These are phyloP conservation scores for Haplosporangium sp. DNA, from an alignment of 371 early-diverging fungal species.

Conservation along the genomic window DNA sequence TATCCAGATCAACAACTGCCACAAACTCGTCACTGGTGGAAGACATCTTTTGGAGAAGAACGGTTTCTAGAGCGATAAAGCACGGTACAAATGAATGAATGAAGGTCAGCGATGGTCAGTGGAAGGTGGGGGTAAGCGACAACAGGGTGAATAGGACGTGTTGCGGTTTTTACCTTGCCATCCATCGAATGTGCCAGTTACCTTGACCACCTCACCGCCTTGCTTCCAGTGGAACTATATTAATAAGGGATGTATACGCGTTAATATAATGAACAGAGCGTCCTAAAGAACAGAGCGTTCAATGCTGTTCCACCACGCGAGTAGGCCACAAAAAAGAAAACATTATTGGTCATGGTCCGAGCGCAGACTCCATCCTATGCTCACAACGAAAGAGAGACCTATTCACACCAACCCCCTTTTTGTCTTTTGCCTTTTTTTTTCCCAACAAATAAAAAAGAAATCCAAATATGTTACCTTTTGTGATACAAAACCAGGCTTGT, in stretches of 20 bases:
- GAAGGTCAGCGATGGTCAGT: too few species aligned
- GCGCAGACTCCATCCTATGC: too few species aligned
- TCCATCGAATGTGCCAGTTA: slow-evolving; percentile 66
- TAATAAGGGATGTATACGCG: background rate
- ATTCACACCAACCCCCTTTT: too few species aligned
- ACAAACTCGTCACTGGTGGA: slow-evolving; percentile 32
- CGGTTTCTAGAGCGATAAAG: slow-evolving; percentile 12
- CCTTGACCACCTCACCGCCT: slow-evolving; percentile 60
- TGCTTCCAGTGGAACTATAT: slow-evolving; percentile 62
- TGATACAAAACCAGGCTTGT: slow-evolving; percentile 1
- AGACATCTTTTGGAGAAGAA: slow-evolving; percentile 19
- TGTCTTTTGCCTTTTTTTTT: too few species aligned
- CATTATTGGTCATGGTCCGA: too few species aligned
- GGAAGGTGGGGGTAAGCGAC: background rate
- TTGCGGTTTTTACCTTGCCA: slow-evolving; percentile 58
- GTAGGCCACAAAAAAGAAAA: background rate
- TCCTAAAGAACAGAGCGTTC: background rate
- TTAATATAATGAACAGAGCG: background rate
- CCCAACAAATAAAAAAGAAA: too few species aligned
- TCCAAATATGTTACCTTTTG: slow-evolving; percentile 9
- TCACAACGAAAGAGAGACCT: too few species aligned
- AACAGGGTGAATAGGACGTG: background rate
- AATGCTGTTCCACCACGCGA: background rate
- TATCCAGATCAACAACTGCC: slow-evolving; percentile 50
- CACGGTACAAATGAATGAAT: background rate